Percentiles rank a stretch among this genome's conserved stretches.
These are phyloP conservation scores for Acorus calamus DNA, from an alignment of 106 monocot species.

Conservation along the genomic window DNA sequence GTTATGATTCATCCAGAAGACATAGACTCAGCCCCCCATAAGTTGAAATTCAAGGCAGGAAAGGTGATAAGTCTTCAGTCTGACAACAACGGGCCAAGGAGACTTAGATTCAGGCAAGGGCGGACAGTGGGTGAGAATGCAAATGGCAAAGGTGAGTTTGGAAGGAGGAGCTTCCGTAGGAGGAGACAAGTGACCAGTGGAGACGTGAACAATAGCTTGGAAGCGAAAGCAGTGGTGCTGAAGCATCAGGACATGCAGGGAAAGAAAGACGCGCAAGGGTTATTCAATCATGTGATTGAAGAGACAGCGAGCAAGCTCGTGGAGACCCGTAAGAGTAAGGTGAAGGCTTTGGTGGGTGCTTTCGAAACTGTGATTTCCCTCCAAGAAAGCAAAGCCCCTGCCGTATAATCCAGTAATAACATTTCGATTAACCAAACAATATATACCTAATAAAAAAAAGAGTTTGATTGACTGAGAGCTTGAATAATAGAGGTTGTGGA, in stretches of 20 bases:
- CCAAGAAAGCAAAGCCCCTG: conserved; percentile 32
- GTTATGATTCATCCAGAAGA: conserved; percentile 13
- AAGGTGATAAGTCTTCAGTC: conserved; percentile 37
- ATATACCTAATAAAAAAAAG: too few species aligned
- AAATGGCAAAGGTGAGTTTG: conserved; percentile 6
- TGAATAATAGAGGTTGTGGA: too few species aligned
- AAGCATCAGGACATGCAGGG: conserved; percentile 52
- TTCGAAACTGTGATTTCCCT: conserved; percentile 84
- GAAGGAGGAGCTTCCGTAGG: conserved; percentile 23
- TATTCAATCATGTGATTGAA: conserved; percentile 76
- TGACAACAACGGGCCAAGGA: conserved; percentile 20
- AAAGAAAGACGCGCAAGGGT: conserved; percentile 48
- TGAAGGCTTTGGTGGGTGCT: conserved; percentile 80
- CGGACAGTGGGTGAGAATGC: conserved; percentile 10
- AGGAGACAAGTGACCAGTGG: conserved; percentile 10
- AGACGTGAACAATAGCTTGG: conserved; percentile 4
- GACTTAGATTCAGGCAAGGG: conserved; percentile 33
- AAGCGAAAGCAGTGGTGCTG: conserved; percentile 28
- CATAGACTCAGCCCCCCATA: conserved; percentile 17
- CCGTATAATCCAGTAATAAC: too few species aligned
- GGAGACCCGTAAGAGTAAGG: conserved; percentile 72
- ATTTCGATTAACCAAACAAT: too few species aligned
- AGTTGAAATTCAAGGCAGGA: conserved; percentile 41
- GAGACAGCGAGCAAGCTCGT: conserved; percentile 74
- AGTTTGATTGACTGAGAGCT: too few species aligned